Base-by-base conservation (phyloP, 1,139 yeast species). In the Candida sojae region DNA sequence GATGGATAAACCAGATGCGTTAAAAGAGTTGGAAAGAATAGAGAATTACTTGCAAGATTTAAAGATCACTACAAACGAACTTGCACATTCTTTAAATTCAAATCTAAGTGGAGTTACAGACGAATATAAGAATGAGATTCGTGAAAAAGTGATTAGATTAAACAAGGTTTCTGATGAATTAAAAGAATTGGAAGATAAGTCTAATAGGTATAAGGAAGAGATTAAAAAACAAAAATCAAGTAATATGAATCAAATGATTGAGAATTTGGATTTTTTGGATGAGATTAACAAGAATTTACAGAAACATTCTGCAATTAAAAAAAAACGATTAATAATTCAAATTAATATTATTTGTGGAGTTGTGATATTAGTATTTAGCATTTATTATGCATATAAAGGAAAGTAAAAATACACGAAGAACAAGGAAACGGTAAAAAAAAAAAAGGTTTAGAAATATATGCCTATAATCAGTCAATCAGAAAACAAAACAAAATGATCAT, bases 191-290 rank as follows among this genome's bases (percentile, higher is more conserved):
- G 76, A 71, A 43, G 47, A 34, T 34, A 63, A 73, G 28, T 61
- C 74, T 11, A 60, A 59, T 30, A 49, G 48, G 13, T 61, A 69
- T 37, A 66, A 63, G 52, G 47, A 51, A 5, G 54, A 58, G 13
- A 64, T 73, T 30, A 59, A 60, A n/a, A 50, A 54, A 31, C 65
- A 65, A 49, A 73, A 72, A 53, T 44, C 53, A 5, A 50, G 58
- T 8, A 60, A 73, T 56, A 54, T 64, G 29, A 49, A 53, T 26
- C 68, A 65, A n/a, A 59, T 74, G 48, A 56, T 59, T n/a, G 61
- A 59, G 17, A 68, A 67, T 48, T 56, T 75, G 43, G 68, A 64
- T 37, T 47, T 67, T 4, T 60, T 75, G 53, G 79, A 74, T 46
- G 53, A 57, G 23, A 61, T 75, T 6, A 67, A 69, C 43, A 52